These are phyloP conservation scores for Panellus pusillus DNA, from an alignment of 768 basidiomycete species.

Conservation along the genomic window DNA sequence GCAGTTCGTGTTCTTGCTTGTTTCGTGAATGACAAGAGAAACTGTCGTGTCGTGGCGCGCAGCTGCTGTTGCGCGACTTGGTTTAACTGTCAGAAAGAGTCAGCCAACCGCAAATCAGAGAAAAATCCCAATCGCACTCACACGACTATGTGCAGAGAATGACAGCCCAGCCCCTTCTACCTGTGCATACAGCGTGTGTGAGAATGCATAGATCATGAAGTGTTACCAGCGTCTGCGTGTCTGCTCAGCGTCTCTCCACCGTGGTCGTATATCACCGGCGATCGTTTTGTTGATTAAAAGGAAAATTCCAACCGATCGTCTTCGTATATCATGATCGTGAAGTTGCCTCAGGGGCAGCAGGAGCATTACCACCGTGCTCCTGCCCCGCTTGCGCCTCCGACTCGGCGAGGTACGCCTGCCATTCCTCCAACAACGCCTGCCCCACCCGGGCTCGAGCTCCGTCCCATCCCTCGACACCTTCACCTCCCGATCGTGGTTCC, in stretches of 20 bases:
- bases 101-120: conserved; percentile 1
- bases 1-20: conserved; percentile 28
- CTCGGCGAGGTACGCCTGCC: conserved; percentile 41
- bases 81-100: conserved; percentile 13
- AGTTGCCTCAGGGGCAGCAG: background rate
- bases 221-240: conserved; percentile 15
- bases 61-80: background rate
- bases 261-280: conserved; percentile 13
- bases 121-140: conserved; percentile 13
- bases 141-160: conserved; percentile 14
- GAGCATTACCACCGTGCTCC: no score
- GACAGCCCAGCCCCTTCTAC: background rate
- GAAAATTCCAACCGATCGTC: conserved; percentile 19
- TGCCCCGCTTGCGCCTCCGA: conserved; percentile 6
- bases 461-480: conserved; percentile 90
- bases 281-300: background rate
- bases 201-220: conserved; percentile 15
- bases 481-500: conserved; percentile 85
- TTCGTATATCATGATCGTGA: conserved; percentile 30
- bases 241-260: conserved; percentile 11
- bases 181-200: conserved; percentile 16
- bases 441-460: conserved; percentile 84
- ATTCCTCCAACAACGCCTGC: conserved; percentile 66
- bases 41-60: conserved; percentile 32
- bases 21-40: conserved; percentile 54